Evolutionary conservation across 768 basidiomycete genomes (phyloP).

Genomic region (Lactifluus volemus): DNA sequence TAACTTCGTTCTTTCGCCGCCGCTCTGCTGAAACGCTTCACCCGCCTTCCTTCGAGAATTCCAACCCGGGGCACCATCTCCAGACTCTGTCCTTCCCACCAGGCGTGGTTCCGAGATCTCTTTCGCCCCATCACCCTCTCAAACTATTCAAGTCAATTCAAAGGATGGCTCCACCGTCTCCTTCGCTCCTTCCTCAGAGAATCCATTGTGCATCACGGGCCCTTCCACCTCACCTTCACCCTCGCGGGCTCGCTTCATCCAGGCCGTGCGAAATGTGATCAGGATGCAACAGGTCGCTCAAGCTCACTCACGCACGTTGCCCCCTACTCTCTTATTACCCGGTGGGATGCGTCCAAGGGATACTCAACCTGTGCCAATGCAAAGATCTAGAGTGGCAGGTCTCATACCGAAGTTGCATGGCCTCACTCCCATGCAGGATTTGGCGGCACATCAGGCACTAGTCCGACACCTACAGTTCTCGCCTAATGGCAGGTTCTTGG

Average conservation of each 20-base stretch:
- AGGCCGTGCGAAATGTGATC: constrained; percentile 40
- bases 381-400: constrained; percentile 45
- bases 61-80: constrained; percentile 7
- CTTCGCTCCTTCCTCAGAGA: constrained; percentile 18
- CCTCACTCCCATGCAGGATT: constrained; percentile 48
- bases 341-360: constrained; percentile 16
- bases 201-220: constrained; percentile 10
- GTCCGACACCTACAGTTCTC: constrained; percentile 71
- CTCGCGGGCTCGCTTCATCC: constrained; percentile 32
- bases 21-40: background rate
- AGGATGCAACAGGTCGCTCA: constrained; percentile 28
- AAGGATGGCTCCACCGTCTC: constrained; percentile 4
- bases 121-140: constrained; percentile 20
- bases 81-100: background rate
- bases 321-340: constrained; percentile 21
- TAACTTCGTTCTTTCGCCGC: constrained; percentile 8
- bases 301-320: constrained; percentile 25
- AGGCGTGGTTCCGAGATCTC: constrained; percentile 17
- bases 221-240: constrained; percentile 19
- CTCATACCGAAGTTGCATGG: constrained; percentile 48
- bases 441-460: constrained; percentile 56
- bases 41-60: constrained; percentile 13
- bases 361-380: constrained; percentile 27
- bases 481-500: constrained; percentile 64
- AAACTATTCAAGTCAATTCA: constrained; percentile 7